Conservation (phyloP, 75 land plant species). For the Cupressus sempervirens region DNA sequence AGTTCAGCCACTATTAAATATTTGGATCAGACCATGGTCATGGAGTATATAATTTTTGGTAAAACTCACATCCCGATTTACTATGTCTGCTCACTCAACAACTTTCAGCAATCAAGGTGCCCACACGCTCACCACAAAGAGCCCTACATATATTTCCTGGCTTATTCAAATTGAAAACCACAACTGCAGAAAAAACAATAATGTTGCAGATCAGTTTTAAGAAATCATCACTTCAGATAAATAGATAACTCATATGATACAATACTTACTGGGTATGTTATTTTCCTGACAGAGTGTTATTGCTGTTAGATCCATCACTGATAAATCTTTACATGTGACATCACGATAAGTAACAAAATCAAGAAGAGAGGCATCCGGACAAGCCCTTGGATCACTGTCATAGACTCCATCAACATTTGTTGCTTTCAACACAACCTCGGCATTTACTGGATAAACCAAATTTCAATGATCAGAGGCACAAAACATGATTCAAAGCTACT, state of each 20-base stretch:
- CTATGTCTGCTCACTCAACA: not conserved
- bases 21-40: not conserved
- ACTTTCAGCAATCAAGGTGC: constrained; percentile 54
- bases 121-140: constrained; percentile 73
- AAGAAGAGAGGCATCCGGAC: constrained; percentile 66
- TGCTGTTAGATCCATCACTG: constrained; percentile 96
- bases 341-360: constrained; percentile 78
- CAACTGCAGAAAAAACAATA: constrained; percentile 54
- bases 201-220: constrained; percentile 2
- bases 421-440: constrained; percentile 91
- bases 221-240: not conserved
- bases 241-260: not conserved
- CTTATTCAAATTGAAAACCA: constrained; percentile 82
- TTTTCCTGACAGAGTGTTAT: constrained; percentile 97
- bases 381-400: constrained; percentile 75
- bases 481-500: not conserved
- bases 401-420: constrained; percentile 97
- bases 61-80: not conserved
- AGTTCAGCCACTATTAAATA: not conserved
- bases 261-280: constrained; percentile 46
- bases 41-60: not conserved
- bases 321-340: constrained; percentile 76
- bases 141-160: constrained; percentile 87
- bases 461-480: not conserved
- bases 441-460: constrained; percentile 68